Evolutionary conservation across 2,329 filamentous ascomycete species (phyloP), one percentile per base, ranked within the genome.

Genomic region (Talaromyces albobiverticillius): DNA sequence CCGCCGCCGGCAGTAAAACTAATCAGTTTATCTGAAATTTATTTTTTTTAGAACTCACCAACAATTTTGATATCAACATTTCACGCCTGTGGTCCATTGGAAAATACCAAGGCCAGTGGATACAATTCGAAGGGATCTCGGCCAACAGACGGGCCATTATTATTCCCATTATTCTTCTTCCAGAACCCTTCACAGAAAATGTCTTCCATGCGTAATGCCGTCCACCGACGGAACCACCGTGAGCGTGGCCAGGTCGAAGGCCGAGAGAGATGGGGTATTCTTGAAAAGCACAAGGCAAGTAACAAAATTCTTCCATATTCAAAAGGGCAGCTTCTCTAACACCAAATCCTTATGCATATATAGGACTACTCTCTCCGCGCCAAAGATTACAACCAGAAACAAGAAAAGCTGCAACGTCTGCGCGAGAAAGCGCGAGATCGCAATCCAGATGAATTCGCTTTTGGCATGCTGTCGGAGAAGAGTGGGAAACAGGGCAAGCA

Each of bases 271-370:
- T 90, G 91, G 75, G 94, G 94, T 60, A 82, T 97, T 20, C 85
- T 97, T 58, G 94, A 97, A 73, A 97, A 99, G 77, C 89, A 94
- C 81, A 96, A 96, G 78, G 86, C 87, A 67, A 23, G 51, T 59
- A 46, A 32, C n/a, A 20, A 4, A n/a, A n/a, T n/a, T n/a, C n/a
- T n/a, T n/a, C n/a, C n/a, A n/a, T n/a, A n/a, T n/a, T n/a, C n/a
- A n/a, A n/a, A n/a, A n/a, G n/a, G n/a, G n/a, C n/a, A n/a, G n/a
- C n/a, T n/a, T n/a, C n/a, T n/a, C n/a, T n/a, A n/a, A n/a, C n/a
- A n/a, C n/a, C n/a, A n/a, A n/a, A n/a, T n/a, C n/a, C n/a, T n/a
- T n/a, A n/a, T n/a, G 16, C 20, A 18, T 32, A 18, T 49, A 56
- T 14, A 80, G 76, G 84, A 87, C 72, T 87, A 87, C 74, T 80